Evolutionary conservation across 176 grass and related monocot species (phyloP), one percentile per base, ranked within the genome.

Genomic region (Neostapfia colusana): DNA sequence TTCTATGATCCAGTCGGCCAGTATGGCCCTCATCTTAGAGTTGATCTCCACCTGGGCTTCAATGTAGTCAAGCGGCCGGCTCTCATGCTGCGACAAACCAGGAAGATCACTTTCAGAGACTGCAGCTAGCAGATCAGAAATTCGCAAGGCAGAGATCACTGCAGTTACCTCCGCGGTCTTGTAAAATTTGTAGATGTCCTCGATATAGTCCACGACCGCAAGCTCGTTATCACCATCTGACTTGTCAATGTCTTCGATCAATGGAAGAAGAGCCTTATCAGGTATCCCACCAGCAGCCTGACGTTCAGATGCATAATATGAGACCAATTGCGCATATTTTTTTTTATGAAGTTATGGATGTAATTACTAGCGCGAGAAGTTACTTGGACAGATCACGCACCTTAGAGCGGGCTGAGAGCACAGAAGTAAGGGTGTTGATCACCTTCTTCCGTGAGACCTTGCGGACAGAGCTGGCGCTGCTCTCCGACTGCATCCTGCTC

Each of bases 381-480:
- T 27, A 4, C 27, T 73, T 28, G 18, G 34, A 59, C 16, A 61
- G 63, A 24, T 61, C 7, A 51, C 66, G 2, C 34, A 94, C 95
- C 92, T 99, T 99, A 54, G 92, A 95, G 63, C 96, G 96, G 34
- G 92, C 96, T 12, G 89, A 81, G 35, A 99, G 89, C 40, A 99
- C 89, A 5, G 85, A 90, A 20, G 87, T 95, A 8, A 99, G 83
- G 14, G 96, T 90, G 28, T 88, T 70, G 38, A 90, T 80, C 66
- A 75, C 83, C 84, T 92, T 94, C 92, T 85, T 99, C 79, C 88
- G 88, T 11, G 87, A 78, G 49, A 34, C 51, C 46, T 67, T 91
- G 63, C 72, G 54, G 42, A 76, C 60, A 28, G 82, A 85, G 63
- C 85, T 72, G 41, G 35, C 31, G 37, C 55, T 86, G 18, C 60